Conservation (phyloP, 2,329 filamentous ascomycete species). For the Colletotrichum salicis region DNA sequence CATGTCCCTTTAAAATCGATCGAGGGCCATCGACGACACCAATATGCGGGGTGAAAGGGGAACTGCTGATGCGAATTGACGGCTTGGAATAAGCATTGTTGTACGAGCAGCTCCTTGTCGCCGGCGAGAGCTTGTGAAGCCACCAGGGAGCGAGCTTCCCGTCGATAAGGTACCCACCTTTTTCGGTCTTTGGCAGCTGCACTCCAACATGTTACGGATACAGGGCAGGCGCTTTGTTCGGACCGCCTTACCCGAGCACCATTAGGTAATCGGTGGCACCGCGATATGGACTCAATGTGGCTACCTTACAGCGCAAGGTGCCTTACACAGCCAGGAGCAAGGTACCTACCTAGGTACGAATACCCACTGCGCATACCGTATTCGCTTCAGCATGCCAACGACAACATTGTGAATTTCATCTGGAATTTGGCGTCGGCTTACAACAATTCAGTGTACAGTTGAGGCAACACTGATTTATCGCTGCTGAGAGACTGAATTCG, state of each 20-base stretch:
- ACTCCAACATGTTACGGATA: not conserved
- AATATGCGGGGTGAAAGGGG: not conserved
- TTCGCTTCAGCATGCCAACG: not conserved
- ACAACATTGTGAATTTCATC: not conserved
- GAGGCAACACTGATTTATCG: not conserved
- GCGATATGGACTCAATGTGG: no score
- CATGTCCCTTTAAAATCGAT: slow-evolving; percentile 7
- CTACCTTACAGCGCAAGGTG: not conserved
- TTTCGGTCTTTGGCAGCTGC: not conserved
- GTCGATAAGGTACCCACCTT: not conserved
- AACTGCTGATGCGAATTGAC: slow-evolving; percentile 4
- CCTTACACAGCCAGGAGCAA: not conserved
- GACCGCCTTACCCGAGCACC: not conserved
- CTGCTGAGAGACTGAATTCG: not conserved
- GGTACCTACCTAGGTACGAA: no score
- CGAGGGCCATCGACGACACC: not conserved
- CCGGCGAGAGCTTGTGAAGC: slow-evolving; percentile 8
- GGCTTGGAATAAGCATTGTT: not conserved
- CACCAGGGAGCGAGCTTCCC: not conserved
- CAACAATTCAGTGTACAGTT: not conserved
- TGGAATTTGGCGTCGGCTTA: not conserved
- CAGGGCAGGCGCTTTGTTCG: not conserved
- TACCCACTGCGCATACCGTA: not conserved
- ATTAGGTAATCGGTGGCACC: not conserved
- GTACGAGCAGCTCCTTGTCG: not conserved